Evolutionary conservation across 1,139 yeast species (phyloP), one percentile per base, ranked within the genome.

Genomic region (Suhomyces terraborum): DNA sequence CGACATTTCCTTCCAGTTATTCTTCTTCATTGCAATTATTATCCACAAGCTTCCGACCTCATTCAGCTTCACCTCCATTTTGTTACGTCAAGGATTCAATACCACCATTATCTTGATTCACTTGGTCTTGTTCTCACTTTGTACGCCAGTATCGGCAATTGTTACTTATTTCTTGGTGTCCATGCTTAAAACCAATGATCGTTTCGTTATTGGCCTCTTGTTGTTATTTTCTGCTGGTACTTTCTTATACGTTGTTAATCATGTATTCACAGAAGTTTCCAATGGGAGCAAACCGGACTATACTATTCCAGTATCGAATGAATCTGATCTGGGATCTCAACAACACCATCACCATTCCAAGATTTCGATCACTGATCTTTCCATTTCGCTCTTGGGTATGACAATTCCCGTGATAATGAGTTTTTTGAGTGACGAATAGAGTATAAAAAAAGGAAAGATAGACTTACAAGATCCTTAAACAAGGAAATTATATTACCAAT

Each of bases 11-110:
- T 60, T 84, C 23, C 75, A 74, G 32, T 50, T 77, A n/a, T 53
- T 81, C 14, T 72, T 82, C 46, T 77, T 78, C 49, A 42, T 77
- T 7, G 84, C 88, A 13, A 77, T 86, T 16, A 71, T 85, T 45
- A 58, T 84, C 22, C 95, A 85, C 66, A 85, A 85, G 56, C 68
- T 85, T 4, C 95, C 95, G 0, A 84, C 93, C 0, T 75, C 88
- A 5, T 82, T 85, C 56, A 85, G 91, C 35, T 69, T 86, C 34
- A 62, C 79, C 1, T 74, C 88, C 2, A 70, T 84, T 9, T 63
- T 86, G 30, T 56, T 76, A n/a, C 65, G 69, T 31, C 64, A 67
- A 35, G 61, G 61, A 6, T 51, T 65, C 2, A 47, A 59, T n/a
- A 45, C 48, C 7, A 47, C 51, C 12, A 56, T 58, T n/a, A 64